Evolutionary conservation across 2,329 filamentous ascomycete genomes (phyloP).

Genomic region (Claviceps sp.): DNA sequence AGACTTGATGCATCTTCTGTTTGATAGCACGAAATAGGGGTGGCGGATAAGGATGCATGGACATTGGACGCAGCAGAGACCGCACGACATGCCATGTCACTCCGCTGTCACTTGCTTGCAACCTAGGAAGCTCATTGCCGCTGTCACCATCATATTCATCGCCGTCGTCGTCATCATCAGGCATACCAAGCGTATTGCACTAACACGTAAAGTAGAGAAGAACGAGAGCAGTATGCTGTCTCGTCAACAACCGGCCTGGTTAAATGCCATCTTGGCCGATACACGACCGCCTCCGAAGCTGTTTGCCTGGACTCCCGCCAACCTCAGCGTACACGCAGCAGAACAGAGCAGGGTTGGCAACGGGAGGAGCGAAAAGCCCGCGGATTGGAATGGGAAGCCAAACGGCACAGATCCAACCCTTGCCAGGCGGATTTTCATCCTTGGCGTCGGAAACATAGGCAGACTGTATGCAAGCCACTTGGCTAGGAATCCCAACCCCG

Average conservation of each 20-base stretch:
- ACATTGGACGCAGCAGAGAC: not conserved
- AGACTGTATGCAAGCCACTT: constrained; percentile 65
- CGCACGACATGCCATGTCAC: not conserved
- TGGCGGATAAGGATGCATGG: not conserved
- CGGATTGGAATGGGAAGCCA: not conserved
- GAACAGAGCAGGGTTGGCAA: not conserved
- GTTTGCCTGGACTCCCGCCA: constrained; percentile 22
- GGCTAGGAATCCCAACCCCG: constrained; percentile 41
- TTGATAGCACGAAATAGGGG: too few relatives aligned
- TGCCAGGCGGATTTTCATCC: constrained; percentile 52
- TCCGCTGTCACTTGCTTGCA: not conserved
- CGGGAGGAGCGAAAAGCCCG: not conserved
- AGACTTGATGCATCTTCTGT: too few relatives aligned
- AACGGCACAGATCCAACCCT: constrained; percentile 6
- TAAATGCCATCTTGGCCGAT: constrained; percentile 17
- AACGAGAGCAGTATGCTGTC: not conserved
- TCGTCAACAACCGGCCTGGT: constrained; percentile 16
- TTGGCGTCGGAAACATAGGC: constrained; percentile 73
- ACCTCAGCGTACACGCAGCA: constrained; percentile 11
- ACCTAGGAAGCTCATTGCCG: not conserved
- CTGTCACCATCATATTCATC: not conserved
- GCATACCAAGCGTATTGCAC: not conserved
- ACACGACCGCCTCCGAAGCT: constrained; percentile 18
- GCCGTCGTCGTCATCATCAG: not conserved
- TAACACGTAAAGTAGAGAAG: not conserved